These are phyloP conservation scores for Yarrowia sp. DNA, from an alignment of 805 yeast species.

Conservation along the genomic window DNA sequence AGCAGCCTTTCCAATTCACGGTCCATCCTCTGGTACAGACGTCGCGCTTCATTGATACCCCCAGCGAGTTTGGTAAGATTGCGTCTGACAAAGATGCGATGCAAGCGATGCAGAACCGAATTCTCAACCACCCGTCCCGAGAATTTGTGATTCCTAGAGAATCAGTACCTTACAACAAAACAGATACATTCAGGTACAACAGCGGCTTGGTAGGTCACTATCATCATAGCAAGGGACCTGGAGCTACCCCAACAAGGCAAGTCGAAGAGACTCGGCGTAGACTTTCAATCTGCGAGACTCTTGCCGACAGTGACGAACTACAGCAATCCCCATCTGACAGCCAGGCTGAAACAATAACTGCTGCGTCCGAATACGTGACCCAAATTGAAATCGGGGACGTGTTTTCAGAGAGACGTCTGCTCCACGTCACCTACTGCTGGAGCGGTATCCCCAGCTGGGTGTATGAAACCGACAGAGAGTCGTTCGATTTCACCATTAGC, in stretches of 20 bases:
- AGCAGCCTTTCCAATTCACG: conserved; percentile 12
- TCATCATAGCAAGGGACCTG: conserved; percentile 37
- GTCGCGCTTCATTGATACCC: conserved; percentile 14
- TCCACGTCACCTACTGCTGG: conserved; percentile 38
- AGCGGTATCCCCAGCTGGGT: conserved; percentile 38
- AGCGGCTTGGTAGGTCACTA: conserved; percentile 38
- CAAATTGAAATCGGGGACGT: conserved; percentile 19
- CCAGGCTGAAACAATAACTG: background rate
- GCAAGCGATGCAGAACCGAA: conserved; percentile 40
- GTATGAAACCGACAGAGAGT: conserved; percentile 37
- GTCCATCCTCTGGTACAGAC: conserved; percentile 26
- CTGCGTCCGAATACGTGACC: conserved; percentile 2
- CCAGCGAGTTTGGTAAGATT: background rate
- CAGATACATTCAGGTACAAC: conserved; percentile 29
- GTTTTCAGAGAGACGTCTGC: conserved; percentile 23
- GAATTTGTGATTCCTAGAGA: conserved; percentile 40
- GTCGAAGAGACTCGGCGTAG: background rate
- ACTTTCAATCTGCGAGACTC: conserved; percentile 7
- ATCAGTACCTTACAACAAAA: conserved; percentile 40
- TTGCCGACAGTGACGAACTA: background rate
- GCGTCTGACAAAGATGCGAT: conserved; percentile 8
- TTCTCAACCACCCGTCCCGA: conserved; percentile 41
- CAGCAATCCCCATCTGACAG: background rate
- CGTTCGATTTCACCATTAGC: conserved; percentile 39
- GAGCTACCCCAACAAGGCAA: conserved; percentile 1